Conservation (phyloP, 192 early-diverging fungal species). For the Backusella macrospora region DNA sequence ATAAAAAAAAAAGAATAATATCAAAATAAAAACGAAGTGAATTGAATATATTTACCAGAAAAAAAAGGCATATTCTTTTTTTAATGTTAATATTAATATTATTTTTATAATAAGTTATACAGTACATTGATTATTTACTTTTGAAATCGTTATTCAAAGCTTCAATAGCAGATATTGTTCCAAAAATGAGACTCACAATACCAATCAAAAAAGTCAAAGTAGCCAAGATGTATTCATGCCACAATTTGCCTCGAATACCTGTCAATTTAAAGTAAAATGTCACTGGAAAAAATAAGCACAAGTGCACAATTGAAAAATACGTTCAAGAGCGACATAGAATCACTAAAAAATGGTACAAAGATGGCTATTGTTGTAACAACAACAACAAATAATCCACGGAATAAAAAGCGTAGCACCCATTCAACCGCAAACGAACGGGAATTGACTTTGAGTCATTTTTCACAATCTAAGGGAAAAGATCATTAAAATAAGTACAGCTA, state of each 20-base stretch:
- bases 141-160: slow-evolving; percentile 27
- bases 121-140: neutral
- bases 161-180: slow-evolving; percentile 31
- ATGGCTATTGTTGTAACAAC: slow-evolving; percentile 56
- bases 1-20: neutral
- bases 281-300: slow-evolving; percentile 72
- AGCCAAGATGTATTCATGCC: slow-evolving; percentile 18
- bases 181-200: slow-evolving; percentile 35
- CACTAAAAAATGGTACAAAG: slow-evolving; percentile 75
- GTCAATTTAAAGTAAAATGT: slow-evolving; percentile 71
- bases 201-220: slow-evolving; percentile 28
- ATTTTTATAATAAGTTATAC: neutral
- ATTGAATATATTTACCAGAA: neutral
- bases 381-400: slow-evolving; percentile 58
- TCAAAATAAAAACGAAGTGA: neutral
- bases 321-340: slow-evolving; percentile 75
- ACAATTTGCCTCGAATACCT: slow-evolving; percentile 48
- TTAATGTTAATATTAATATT: neutral
- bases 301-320: slow-evolving; percentile 69
- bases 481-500: slow-evolving; percentile 76
- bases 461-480: slow-evolving; percentile 69
- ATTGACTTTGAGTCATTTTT: slow-evolving; percentile 55
- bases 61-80: neutral
- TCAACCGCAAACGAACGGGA: slow-evolving; percentile 46
- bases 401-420: slow-evolving; percentile 51